phyloP scores from a whole-genome alignment of 352 stramenopile genomes.

The Globisporangium emineosum region DNA sequence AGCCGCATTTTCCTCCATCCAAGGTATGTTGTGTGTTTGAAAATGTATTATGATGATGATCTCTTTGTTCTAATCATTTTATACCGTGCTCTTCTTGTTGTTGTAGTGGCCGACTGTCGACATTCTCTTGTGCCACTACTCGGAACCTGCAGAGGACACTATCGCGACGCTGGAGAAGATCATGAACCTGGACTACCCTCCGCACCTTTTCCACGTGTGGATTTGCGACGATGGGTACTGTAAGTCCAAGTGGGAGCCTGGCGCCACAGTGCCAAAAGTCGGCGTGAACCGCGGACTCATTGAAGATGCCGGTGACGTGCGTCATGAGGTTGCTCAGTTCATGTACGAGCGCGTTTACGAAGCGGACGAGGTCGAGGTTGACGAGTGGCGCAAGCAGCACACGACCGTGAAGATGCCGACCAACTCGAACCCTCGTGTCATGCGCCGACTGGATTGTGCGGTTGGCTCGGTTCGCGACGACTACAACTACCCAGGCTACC shows the following conservation, averaged over 20 bases:
- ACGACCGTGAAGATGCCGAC: conserved; percentile 69
- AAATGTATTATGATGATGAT: background rate
- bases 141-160: conserved; percentile 71
- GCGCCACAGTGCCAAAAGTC: conserved; percentile 47
- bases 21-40: conserved; percentile 22
- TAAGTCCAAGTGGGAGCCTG: conserved; percentile 60
- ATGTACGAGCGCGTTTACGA: conserved; percentile 75
- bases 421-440: conserved; percentile 37
- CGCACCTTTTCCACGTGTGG: conserved; percentile 65
- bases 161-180: conserved; percentile 74
- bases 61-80: background rate
- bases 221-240: conserved; percentile 79
- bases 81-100: background rate
- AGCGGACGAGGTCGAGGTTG: conserved; percentile 62
- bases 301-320: conserved; percentile 68
- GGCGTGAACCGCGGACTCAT: conserved; percentile 64
- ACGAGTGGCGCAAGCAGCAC: conserved; percentile 72
- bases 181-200: conserved; percentile 73
- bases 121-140: conserved; percentile 75
- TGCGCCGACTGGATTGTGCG: conserved; percentile 47
- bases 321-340: conserved; percentile 70
- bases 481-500: conserved; percentile 61
- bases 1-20: conserved; percentile 56
- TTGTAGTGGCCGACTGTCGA: conserved; percentile 68
- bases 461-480: conserved; percentile 68